These are phyloP conservation scores for Haberlea rhodopensis DNA, from an alignment of 257 asterid species.

Conservation along the genomic window DNA sequence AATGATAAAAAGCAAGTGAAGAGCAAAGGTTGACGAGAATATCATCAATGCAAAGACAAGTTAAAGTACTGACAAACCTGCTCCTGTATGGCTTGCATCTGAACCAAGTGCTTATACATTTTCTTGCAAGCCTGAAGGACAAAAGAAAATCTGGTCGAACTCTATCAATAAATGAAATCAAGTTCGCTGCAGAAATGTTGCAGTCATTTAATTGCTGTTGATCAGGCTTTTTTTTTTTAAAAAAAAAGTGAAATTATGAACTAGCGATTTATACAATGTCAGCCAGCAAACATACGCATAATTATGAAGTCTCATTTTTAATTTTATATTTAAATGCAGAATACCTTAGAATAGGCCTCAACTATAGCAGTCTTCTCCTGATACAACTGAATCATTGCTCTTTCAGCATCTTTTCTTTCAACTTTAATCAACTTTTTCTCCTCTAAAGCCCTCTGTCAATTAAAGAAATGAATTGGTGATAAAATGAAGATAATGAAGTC, in stretches of 20 bases:
- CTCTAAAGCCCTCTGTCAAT: conserved; percentile 60
- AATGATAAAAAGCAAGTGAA: no score
- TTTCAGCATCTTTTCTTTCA: conserved; percentile 73
- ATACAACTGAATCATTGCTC: conserved; percentile 61
- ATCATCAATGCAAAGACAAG: conserved; percentile 16
- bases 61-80: conserved; percentile 48
- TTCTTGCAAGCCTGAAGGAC: conserved; percentile 71
- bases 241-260: conserved; percentile 5
- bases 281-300: conserved; percentile 2
- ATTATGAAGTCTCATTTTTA: neutral
- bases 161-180: conserved; percentile 16
- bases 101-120: conserved; percentile 61
- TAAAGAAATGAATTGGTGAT: conserved; percentile 20
- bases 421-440: conserved; percentile 55
- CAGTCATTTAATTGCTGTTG: no score
- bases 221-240: neutral
- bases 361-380: conserved; percentile 64
- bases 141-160: conserved; percentile 24
- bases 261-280: conserved; percentile 6
- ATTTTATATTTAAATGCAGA: conserved; percentile 15
- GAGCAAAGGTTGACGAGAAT: neutral
- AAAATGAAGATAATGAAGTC: conserved; percentile 10
- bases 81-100: conserved; percentile 78
- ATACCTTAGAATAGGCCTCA: conserved; percentile 78
- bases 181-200: no score